A percentile compares a stretch with the other conserved stretches of the same genome.
phyloP scores from a whole-genome alignment of 1,284 basidiomycete genomes.

The Filobasidium uniguttulatum region DNA sequence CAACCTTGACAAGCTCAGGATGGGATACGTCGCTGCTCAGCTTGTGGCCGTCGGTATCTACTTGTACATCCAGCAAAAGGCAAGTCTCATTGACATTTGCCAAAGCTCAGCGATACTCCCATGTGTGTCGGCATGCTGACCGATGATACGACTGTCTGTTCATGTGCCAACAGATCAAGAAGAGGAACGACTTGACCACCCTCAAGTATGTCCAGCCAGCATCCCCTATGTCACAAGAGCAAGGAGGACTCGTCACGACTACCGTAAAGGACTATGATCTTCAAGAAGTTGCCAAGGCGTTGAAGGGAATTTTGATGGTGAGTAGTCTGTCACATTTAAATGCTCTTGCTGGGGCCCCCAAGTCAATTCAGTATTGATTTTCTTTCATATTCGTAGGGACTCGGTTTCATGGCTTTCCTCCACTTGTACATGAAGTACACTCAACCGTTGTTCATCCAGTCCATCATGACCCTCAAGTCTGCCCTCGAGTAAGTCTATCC shows the following conservation, averaged over 20 bases:
- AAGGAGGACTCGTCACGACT: constrained; percentile 72
- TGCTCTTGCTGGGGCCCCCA: background rate
- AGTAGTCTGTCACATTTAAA: constrained; percentile 9
- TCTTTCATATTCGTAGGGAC: constrained; percentile 35
- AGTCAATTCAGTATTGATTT: background rate
- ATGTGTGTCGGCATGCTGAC: background rate
- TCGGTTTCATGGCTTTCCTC: constrained; percentile 79
- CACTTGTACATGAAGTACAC: constrained; percentile 75
- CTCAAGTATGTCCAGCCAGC: constrained; percentile 64
- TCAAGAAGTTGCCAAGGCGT: constrained; percentile 69
- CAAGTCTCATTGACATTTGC: too few species aligned
- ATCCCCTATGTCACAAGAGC: constrained; percentile 30
- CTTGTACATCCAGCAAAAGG: constrained; percentile 29
- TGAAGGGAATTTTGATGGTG: constrained; percentile 54
- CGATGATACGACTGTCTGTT: constrained; percentile 1
- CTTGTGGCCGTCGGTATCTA: constrained; percentile 25
- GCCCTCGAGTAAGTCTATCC: constrained; percentile 48
- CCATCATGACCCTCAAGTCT: constrained; percentile 74
- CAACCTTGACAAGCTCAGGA: constrained; percentile 65
- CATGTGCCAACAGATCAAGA: constrained; percentile 52
- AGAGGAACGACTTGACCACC: constrained; percentile 88
- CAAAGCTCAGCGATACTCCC: background rate
- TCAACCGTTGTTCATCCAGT: constrained; percentile 82
- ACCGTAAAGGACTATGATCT: constrained; percentile 91
- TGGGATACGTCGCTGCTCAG: constrained; percentile 63